phyloP scores from a whole-genome alignment of 208 protist genomes.

The Leishmania tropica region DNA sequence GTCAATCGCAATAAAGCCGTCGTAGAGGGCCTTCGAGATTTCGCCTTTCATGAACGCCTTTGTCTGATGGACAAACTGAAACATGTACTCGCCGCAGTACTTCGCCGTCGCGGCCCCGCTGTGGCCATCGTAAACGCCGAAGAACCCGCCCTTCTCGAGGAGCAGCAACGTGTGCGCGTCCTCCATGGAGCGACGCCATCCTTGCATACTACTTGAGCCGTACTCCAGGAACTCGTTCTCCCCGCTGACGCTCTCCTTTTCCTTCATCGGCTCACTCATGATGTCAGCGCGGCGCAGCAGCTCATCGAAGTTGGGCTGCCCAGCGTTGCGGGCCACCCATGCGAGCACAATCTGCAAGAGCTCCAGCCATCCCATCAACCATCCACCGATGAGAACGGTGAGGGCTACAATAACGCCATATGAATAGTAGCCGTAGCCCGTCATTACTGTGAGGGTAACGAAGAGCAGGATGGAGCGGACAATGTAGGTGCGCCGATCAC shows the following conservation, averaged over 20 bases:
- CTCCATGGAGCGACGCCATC: constrained; percentile 92
- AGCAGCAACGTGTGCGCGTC: constrained; percentile 86
- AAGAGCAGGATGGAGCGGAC: constrained; percentile 16
- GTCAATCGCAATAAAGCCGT: constrained; percentile 88
- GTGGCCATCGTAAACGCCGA: constrained; percentile 93
- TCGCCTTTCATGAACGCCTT: constrained; percentile 60
- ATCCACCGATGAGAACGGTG: constrained; percentile 13
- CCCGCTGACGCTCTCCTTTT: constrained; percentile 63
- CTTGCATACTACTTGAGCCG: constrained; percentile 88
- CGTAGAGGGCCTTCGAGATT: constrained; percentile 73
- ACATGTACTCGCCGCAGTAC: constrained; percentile 84
- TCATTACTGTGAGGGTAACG: constrained; percentile 9
- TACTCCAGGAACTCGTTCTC: constrained; percentile 74
- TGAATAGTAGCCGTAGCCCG: constrained; percentile 15
- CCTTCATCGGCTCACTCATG: constrained; percentile 80
- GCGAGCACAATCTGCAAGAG: constrained; percentile 14
- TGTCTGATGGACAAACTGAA: constrained; percentile 69
- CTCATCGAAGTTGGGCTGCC: constrained; percentile 52
- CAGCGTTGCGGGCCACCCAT: constrained; percentile 24
- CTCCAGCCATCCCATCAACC: constrained; percentile 29
- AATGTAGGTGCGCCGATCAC: constrained; percentile 18
- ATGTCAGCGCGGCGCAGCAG: constrained; percentile 85
- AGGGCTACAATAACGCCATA: constrained; percentile 28
- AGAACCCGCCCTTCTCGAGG: constrained; percentile 80
- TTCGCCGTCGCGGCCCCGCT: constrained; percentile 69